Conservation (phyloP, 371 early-diverging fungal species). For the Actinomortierella wolfii region DNA sequence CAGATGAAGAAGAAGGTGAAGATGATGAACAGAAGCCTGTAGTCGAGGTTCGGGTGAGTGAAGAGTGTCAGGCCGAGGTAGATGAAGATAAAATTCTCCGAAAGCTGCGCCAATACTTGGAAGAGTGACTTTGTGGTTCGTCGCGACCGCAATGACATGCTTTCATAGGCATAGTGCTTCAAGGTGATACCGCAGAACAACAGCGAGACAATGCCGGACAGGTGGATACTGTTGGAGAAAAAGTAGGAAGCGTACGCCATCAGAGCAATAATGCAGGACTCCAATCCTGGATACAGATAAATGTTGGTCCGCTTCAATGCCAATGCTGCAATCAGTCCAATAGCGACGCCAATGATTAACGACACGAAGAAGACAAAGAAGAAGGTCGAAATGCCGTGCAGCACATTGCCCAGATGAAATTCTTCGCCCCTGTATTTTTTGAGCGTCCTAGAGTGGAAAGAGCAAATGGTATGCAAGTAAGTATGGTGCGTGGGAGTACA, state of each 20-base stretch:
- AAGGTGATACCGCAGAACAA: constrained; percentile 91
- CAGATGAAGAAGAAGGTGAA: constrained; percentile 78
- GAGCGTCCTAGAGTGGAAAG: constrained; percentile 60
- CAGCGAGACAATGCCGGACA: constrained; percentile 93
- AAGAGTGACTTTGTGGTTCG: constrained; percentile 87
- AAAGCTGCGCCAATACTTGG: constrained; percentile 85
- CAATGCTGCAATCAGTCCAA: constrained; percentile 79
- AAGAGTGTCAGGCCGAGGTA: constrained; percentile 93
- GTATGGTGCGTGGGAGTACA: too few relatives aligned
- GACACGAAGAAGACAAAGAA: constrained; percentile 84
- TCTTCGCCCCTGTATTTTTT: constrained; percentile 81
- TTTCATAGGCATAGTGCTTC: constrained; percentile 92
- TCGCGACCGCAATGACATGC: constrained; percentile 76
- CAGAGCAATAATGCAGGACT: constrained; percentile 82
- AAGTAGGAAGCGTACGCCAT: constrained; percentile 92
- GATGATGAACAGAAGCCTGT: constrained; percentile 75
- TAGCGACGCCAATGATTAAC: constrained; percentile 77
- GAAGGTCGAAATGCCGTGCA: constrained; percentile 76
- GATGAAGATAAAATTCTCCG: constrained; percentile 95
- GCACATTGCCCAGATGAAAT: constrained; percentile 70
- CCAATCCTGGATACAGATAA: constrained; percentile 77
- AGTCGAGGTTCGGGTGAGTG: constrained; percentile 71
- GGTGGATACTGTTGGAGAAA: constrained; percentile 83
- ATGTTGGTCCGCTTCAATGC: constrained; percentile 82
- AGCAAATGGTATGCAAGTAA: background rate